Evolutionary conservation across 176 grass and related monocot genomes (phyloP), one percentile per base, ranked within the genome.

Genomic region (Urochloa ruziziensis): DNA sequence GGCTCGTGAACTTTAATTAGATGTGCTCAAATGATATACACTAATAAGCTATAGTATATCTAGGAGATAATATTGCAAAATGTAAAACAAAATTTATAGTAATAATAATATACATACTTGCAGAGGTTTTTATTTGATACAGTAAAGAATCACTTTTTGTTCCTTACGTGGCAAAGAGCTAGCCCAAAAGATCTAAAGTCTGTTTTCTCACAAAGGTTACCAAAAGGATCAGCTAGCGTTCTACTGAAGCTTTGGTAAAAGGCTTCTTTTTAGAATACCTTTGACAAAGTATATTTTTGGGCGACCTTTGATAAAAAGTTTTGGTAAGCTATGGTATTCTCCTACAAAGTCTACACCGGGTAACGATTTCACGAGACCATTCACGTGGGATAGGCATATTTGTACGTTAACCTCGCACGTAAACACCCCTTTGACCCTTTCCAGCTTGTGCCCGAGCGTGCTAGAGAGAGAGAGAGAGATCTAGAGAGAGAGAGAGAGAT

Each of bases 371-470:
- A 74, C 18, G 13, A 40, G 25, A 28, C 4, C 42, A 82, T n/a
- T 61, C 85, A 81, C 70, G 82, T 80, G 80, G 80, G 42, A 24
- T 82, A 37, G 36, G 70, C 61, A 83, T 88, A 33, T 70, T 70
- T n/a, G 14, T n/a, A n/a, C n/a, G n/a, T 61, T 54, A 62, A 21
- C 28, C 43, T 72, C 28, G 27, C 29, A 77, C 65, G 27, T 77
- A 73, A 51, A 39, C 67, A 65, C 10, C 33, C 64, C 17, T 32
- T 79, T 72, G 48, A 37, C 43, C 83, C 29, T 49, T 73, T 76
- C 27, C 62, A 80, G 36, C 58, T 23, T 75, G 36, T 61, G 69
- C n/a, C 46, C 47, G 61, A 66, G 27, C 21, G 10, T 80, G 32
- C 5, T 16, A 24, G 65, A 66, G 75, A 34, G 75, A 40, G 62